These are phyloP conservation scores for Nakaseomyces delphensis DNA, from an alignment of 1,139 yeast species.

Conservation along the genomic window DNA sequence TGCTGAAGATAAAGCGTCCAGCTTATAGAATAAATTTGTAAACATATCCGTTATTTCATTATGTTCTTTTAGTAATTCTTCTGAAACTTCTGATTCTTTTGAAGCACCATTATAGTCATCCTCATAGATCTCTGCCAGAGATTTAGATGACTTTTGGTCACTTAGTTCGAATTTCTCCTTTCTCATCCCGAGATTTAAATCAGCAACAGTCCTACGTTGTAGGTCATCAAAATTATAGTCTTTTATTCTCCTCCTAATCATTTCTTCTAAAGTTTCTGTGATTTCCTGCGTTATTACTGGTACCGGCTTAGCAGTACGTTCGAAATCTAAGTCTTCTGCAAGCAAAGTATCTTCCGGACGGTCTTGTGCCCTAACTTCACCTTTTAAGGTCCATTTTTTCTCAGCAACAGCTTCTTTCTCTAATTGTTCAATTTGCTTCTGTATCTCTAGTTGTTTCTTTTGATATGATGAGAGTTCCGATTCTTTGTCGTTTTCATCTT, in stretches of 20 bases:
- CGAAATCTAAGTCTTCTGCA: slow-evolving; percentile 62
- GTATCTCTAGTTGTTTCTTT: slow-evolving; percentile 69
- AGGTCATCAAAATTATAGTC: slow-evolving; percentile 76
- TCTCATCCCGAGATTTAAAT: slow-evolving; percentile 34
- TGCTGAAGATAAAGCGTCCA: slow-evolving; percentile 86
- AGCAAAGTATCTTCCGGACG: slow-evolving; percentile 78
- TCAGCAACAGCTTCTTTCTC: slow-evolving; percentile 86
- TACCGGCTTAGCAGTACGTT: slow-evolving; percentile 70
- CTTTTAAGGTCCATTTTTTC: slow-evolving; percentile 90
- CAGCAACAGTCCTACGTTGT: slow-evolving; percentile 61
- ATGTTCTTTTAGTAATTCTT: slow-evolving; percentile 63
- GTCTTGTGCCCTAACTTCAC: slow-evolving; percentile 76
- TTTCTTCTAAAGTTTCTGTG: slow-evolving; percentile 78
- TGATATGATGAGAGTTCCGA: slow-evolving; percentile 64
- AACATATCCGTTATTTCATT: slow-evolving; percentile 67
- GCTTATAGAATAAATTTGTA: slow-evolving; percentile 53
- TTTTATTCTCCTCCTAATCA: slow-evolving; percentile 73
- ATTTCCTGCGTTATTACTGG: slow-evolving; percentile 88
- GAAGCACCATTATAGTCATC: slow-evolving; percentile 59
- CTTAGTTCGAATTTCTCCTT: slow-evolving; percentile 59
- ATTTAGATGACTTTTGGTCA: slow-evolving; percentile 76
- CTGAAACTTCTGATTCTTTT: slow-evolving; percentile 40
- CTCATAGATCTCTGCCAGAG: slow-evolving; percentile 87
- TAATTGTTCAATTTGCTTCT: slow-evolving; percentile 63
- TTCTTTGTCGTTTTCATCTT: slow-evolving; percentile 36